phyloP scores from a whole-genome alignment of 2,329 filamentous ascomycete species.

The Colletotrichum graminicola region DNA sequence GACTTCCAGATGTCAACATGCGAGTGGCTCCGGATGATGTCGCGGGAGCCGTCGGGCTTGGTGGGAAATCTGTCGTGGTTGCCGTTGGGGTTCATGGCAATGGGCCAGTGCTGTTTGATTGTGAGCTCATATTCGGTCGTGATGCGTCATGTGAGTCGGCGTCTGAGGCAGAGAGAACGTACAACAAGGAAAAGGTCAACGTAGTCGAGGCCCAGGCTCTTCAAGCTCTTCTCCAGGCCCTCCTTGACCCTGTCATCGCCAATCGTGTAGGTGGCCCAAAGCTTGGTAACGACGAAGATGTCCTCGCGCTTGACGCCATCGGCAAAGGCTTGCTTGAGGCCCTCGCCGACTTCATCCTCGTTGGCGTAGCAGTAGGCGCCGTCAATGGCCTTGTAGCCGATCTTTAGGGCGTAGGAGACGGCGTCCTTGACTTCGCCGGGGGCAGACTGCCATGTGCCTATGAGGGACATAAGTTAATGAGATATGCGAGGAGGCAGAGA shows the following conservation, averaged over 20 bases:
- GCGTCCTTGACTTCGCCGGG: constrained; percentile 70
- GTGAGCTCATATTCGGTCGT: constrained; percentile 21
- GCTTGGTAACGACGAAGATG: constrained; percentile 86
- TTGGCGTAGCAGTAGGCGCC: constrained; percentile 84
- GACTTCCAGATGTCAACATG: constrained; percentile 83
- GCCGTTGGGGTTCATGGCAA: constrained; percentile 83
- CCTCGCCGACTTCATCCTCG: constrained; percentile 85
- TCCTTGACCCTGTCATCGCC: constrained; percentile 67
- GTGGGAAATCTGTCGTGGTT: constrained; percentile 83
- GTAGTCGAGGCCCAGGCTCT: constrained; percentile 81
- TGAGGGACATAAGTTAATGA: background rate
- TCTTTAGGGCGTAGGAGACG: constrained; percentile 69
- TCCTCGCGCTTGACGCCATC: constrained; percentile 81
- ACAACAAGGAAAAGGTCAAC: constrained; percentile 82
- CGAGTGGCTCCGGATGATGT: constrained; percentile 76
- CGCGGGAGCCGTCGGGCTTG: constrained; percentile 77
- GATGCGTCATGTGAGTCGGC: too few species aligned
- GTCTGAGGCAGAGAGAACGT: constrained; percentile 43
- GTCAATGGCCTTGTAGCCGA: constrained; percentile 74
- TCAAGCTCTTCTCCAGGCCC: constrained; percentile 78
- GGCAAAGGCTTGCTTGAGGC: constrained; percentile 78
- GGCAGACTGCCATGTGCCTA: constrained; percentile 75
- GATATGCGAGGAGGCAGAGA: background rate
- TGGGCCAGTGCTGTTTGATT: constrained; percentile 76
- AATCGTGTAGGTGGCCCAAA: constrained; percentile 85